These are phyloP conservation scores for Coemansia sp. DNA, from an alignment of 192 early-diverging fungal genomes.

Conservation along the genomic window DNA sequence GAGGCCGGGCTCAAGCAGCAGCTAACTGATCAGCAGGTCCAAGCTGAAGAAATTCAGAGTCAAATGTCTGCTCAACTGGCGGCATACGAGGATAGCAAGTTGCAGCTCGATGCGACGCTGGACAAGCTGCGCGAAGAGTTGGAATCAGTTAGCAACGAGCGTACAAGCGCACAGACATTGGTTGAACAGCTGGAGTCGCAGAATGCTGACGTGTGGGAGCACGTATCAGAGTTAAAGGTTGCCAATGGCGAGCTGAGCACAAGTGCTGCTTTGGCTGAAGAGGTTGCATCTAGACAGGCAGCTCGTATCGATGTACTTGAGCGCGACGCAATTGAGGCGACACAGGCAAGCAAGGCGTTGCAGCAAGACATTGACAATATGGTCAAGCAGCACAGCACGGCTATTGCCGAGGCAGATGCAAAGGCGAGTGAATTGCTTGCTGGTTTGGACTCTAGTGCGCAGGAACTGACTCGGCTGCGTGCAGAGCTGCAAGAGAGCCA, in stretches of 20 bases:
- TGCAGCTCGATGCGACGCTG: constrained; percentile 6
- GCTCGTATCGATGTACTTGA: constrained; percentile 11
- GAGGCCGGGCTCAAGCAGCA: constrained; percentile 4
- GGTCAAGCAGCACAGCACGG: constrained; percentile 1
- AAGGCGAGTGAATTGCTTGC: not conserved
- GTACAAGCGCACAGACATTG: constrained; percentile 1
- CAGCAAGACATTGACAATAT: not conserved
- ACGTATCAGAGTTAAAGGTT: constrained; percentile 33
- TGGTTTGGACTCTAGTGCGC: not conserved
- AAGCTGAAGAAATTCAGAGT: not conserved
- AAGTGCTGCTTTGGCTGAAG: constrained; percentile 3
- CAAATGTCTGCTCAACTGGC: not conserved
- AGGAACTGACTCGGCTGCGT: constrained; percentile 1
- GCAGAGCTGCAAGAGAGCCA: not conserved
- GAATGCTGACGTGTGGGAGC: constrained; percentile 41
- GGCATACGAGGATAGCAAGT: not conserved
- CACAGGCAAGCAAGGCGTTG: not conserved
- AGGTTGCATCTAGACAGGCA: not conserved
- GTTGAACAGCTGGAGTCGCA: constrained; percentile 30
- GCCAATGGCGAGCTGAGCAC: constrained; percentile 18
- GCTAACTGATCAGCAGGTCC: not conserved
- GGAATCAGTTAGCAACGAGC: constrained; percentile 1
- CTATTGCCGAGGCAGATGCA: not conserved
- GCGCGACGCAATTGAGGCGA: not conserved
- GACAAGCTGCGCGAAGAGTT: constrained; percentile 12